Conservation (phyloP, 257 asterid species). For the Lantana camara region DNA sequence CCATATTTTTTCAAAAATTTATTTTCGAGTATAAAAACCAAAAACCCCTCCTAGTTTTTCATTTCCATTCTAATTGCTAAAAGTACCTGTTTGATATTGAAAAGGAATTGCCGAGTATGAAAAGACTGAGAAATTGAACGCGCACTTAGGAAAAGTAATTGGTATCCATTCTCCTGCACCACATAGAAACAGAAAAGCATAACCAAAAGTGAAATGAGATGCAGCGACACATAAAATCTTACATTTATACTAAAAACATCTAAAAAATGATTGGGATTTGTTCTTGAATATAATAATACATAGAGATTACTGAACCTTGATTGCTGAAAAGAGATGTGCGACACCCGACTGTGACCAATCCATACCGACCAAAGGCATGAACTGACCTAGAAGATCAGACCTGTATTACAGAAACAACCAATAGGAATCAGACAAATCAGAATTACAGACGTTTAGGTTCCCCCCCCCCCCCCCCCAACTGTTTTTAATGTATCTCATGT, state of each 20-base stretch:
- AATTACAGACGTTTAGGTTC: too few relatives aligned
- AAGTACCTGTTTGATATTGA: slow-evolving; percentile 84
- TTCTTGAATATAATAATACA: slow-evolving; percentile 5
- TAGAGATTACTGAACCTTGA: slow-evolving; percentile 61
- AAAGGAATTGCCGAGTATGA: slow-evolving; percentile 78
- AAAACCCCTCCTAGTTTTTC: not conserved
- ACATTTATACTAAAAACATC: slow-evolving; percentile 9
- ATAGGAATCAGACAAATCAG: slow-evolving; percentile 1
- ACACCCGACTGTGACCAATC: slow-evolving; percentile 99
- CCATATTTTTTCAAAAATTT: too few relatives aligned
- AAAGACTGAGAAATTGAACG: slow-evolving; percentile 94
- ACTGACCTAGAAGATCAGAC: slow-evolving; percentile 93
- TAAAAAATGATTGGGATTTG: not conserved
- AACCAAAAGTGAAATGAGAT: not conserved
- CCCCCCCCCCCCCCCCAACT: too few relatives aligned
- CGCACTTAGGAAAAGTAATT: slow-evolving; percentile 92
- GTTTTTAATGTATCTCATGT: too few relatives aligned
- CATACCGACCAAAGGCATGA: slow-evolving; percentile 97
- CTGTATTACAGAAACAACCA: slow-evolving; percentile 40
- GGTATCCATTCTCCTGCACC: slow-evolving; percentile 95
- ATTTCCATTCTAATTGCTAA: not conserved
- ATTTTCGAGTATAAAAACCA: too few relatives aligned
- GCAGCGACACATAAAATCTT: not conserved
- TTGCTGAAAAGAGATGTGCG: slow-evolving; percentile 93
- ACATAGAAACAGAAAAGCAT: not conserved